A percentile compares a stretch with the other conserved stretches of the same genome.
phyloP scores from a whole-genome alignment of 2,329 filamentous ascomycete species.

The Ploettnerulaceae sp. region DNA sequence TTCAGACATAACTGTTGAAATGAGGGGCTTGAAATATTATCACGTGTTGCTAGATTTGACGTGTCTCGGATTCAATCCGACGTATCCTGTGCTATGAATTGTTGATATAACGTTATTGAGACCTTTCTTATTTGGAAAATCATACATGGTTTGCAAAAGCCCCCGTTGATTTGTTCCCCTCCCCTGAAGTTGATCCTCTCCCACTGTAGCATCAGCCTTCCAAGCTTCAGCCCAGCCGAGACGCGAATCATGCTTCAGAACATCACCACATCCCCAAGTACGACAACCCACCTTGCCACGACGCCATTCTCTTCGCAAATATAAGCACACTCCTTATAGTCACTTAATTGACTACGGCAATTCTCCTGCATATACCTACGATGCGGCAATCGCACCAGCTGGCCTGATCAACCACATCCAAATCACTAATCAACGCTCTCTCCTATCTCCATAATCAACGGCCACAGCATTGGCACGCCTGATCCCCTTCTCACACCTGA shows the following conservation, averaged over 20 bases:
- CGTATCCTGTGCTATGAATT: too few relatives aligned
- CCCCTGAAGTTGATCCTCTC: not conserved
- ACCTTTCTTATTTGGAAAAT: too few relatives aligned
- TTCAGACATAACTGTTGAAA: slow-evolving; percentile 14
- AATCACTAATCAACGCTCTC: slow-evolving; percentile 5
- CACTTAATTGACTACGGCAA: slow-evolving; percentile 25
- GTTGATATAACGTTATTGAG: too few relatives aligned
- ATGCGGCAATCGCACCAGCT: slow-evolving; percentile 9
- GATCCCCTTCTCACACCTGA: not conserved
- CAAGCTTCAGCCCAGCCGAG: slow-evolving; percentile 21
- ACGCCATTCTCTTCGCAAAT: slow-evolving; percentile 8
- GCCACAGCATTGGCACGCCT: not conserved
- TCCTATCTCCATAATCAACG: slow-evolving; percentile 7
- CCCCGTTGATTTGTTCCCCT: too few relatives aligned
- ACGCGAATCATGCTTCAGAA: slow-evolving; percentile 16
- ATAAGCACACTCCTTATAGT: slow-evolving; percentile 17
- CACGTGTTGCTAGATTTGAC: slow-evolving; percentile 12
- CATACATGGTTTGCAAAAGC: too few relatives aligned
- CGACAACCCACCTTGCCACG: slow-evolving; percentile 7
- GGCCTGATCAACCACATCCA: not conserved
- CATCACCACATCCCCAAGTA: slow-evolving; percentile 5
- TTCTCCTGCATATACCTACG: slow-evolving; percentile 16
- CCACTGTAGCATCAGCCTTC: slow-evolving; percentile 19
- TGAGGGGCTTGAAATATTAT: slow-evolving; percentile 10
- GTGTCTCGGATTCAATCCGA: not conserved